phyloP scores from a whole-genome alignment of 2,329 filamentous ascomycete genomes.

The Phialophora verrucosa region DNA sequence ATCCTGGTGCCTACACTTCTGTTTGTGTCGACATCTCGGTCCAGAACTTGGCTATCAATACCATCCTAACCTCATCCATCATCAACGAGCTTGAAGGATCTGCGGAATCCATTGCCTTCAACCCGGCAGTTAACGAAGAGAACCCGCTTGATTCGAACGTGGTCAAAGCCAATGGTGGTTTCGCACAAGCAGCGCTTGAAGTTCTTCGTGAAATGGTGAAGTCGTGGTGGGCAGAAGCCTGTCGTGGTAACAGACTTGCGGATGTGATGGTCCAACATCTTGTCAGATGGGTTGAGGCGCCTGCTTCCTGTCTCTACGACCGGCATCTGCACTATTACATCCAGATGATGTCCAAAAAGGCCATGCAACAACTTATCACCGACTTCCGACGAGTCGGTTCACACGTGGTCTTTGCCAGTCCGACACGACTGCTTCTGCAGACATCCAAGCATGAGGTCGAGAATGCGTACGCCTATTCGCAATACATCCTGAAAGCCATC shows the following conservation, averaged over 20 bases:
- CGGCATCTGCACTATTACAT: conserved; percentile 94
- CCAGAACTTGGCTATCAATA: conserved; percentile 95
- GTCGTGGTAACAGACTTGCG: conserved; percentile 87
- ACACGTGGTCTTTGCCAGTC: conserved; percentile 91
- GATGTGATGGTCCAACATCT: conserved; percentile 97
- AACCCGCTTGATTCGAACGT: conserved; percentile 69
- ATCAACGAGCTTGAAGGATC: conserved; percentile 93
- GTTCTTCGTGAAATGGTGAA: conserved; percentile 98
- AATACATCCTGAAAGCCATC: conserved; percentile 98
- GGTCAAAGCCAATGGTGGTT: conserved; percentile 69
- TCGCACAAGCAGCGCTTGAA: conserved; percentile 86
- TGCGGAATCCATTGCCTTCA: conserved; percentile 81
- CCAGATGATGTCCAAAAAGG: conserved; percentile 97
- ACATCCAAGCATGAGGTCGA: conserved; percentile 96
- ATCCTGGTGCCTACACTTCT: conserved; percentile 89
- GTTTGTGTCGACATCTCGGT: conserved; percentile 96
- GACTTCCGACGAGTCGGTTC: conserved; percentile 96
- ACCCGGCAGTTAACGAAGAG: conserved; percentile 71
- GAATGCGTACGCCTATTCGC: conserved; percentile 93
- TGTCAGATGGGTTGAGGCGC: conserved; percentile 94
- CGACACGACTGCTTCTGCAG: conserved; percentile 87
- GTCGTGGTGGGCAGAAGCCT: conserved; percentile 96
- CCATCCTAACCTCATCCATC: conserved; percentile 91
- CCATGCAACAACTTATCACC: conserved; percentile 93
- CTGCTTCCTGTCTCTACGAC: conserved; percentile 94